Percentiles rank a stretch among this genome's conserved stretches.
Conservation (phyloP, 2,329 filamentous ascomycete genomes). For the Fusarium haematococcum region DNA sequence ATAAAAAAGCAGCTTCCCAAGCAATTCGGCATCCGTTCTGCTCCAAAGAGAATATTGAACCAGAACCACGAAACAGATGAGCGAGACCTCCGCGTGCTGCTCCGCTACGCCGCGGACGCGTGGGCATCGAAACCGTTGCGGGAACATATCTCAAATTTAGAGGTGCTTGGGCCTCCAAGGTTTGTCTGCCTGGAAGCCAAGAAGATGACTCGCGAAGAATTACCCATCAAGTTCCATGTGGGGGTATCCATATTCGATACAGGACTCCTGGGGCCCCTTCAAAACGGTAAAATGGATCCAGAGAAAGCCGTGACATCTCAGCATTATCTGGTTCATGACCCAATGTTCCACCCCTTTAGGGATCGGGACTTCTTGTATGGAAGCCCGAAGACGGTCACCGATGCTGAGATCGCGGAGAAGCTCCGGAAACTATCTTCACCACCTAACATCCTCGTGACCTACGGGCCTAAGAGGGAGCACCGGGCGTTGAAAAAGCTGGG, state of each 20-base stretch:
- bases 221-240: constrained; percentile 7
- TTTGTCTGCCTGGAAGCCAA: not conserved
- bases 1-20: not conserved
- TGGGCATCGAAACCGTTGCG: not conserved
- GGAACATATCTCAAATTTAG: not conserved
- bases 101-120: not conserved
- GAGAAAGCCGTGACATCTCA: constrained; percentile 7
- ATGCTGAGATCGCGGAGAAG: not conserved
- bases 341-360: not conserved
- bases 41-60: not conserved
- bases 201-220: no score
- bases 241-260: constrained; percentile 29
- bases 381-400: constrained; percentile 6
- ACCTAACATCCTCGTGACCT: not conserved
- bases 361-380: constrained; percentile 5
- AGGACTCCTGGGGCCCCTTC: not conserved
- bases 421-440: not conserved
- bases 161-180: not conserved
- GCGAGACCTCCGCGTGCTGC: not conserved
- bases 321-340: constrained; percentile 8
- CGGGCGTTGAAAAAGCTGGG: not conserved
- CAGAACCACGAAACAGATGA: no score
- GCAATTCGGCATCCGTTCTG: not conserved
- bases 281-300: not conserved
- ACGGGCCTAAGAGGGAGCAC: constrained; percentile 3